A percentile compares a stretch with the other conserved stretches of the same genome.
Conservation (phyloP, 257 asterid genomes). For the Agastache rugosa region DNA sequence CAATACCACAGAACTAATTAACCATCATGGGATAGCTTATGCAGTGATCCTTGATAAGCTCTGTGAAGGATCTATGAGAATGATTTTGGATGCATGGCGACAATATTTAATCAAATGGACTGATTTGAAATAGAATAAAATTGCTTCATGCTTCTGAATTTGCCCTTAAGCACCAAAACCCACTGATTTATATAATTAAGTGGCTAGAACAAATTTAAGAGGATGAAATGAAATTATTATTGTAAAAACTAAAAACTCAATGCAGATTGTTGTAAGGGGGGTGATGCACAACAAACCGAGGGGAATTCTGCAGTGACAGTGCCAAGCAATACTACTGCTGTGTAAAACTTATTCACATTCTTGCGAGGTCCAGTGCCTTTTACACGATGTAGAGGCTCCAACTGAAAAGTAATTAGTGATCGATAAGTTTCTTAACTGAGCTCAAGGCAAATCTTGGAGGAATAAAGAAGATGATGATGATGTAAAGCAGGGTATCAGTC, state of each 20-base stretch:
- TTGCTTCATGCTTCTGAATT: too few relatives aligned
- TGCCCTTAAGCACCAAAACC: too few relatives aligned
- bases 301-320: conserved; percentile 72
- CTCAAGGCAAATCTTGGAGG: not conserved
- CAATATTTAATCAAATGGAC: too few relatives aligned
- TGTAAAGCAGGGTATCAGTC: not conserved
- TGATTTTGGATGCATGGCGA: too few relatives aligned
- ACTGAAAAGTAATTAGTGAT: conserved; percentile 45
- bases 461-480: not conserved
- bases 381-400: conserved; percentile 78
- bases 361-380: conserved; percentile 57
- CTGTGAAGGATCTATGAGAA: too few relatives aligned
- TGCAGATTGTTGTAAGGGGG: not conserved
- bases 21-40: too few relatives aligned
- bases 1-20: conserved; percentile 6
- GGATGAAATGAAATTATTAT: not conserved
- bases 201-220: not conserved
- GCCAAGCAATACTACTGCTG: conserved; percentile 58
- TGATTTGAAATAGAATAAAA: too few relatives aligned
- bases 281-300: conserved; percentile 50
- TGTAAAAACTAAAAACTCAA: not conserved
- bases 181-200: too few relatives aligned
- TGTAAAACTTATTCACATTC: conserved; percentile 72
- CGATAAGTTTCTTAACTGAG: not conserved
- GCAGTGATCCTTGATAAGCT: too few relatives aligned